Base-by-base conservation (phyloP, 2,329 filamentous ascomycete genomes). In the Amylocarpus encephaloides region DNA sequence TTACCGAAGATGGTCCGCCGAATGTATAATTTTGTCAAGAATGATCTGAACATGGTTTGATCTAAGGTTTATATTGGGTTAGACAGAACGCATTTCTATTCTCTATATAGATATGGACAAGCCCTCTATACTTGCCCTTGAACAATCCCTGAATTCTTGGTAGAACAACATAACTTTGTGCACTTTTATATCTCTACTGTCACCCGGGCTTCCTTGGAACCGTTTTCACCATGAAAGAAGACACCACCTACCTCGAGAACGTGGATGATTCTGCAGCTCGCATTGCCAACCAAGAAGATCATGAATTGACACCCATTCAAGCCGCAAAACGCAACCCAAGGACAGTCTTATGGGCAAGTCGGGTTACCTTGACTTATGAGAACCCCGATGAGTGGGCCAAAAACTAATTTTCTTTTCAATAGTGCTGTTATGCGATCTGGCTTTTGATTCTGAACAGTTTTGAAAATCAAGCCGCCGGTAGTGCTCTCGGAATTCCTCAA, bases 401-500 rank as follows among this genome's bases (percentile, higher is more conserved):
- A 26, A 26, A 26, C 22, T 26, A 7, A 26, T 26, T 26, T 26
- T 35, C 51, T 5, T 38, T 43, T 19, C 26, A n/a, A 13, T 73
- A 70, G 70, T 68, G 61, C 34, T 30, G 70, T 33, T 72, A 66
- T 51, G 68, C 68, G 26, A 64, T 69, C 7, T 73, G 68, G 68
- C 60, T 63, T 12, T 60, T 70, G 3, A 50, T 73, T 7, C 64
- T 72, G 16, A 65, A 68, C 40, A 64, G 61, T 32, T 73, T 72
- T 43, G 70, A 73, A 52, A 69, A 69, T 50, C 68, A 71, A 52
- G 71, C 70, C 18, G 59, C 66, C 3, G 69, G 70, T 5, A 69
- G 62, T 46, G 66, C 72, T 19, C 64, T 73, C 36, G 66, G 69
- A 18, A 70, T 74, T n/a, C 71, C 71, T 2, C 52, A 69, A 48